Conservation (phyloP, 257 asterid genomes). For the Nemophila menziesii region DNA sequence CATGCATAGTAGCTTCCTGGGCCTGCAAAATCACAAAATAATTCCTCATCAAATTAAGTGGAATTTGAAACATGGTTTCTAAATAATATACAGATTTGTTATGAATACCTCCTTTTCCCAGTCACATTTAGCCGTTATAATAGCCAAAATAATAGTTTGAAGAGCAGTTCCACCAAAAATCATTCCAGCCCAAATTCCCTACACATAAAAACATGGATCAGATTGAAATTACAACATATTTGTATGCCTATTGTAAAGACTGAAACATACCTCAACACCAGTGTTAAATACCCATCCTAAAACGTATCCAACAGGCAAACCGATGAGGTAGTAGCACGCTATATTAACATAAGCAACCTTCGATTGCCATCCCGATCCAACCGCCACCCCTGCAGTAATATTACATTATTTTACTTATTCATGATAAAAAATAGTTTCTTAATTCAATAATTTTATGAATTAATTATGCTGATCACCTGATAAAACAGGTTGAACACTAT, state of each 20-base stretch:
- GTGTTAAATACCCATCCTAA: constrained; percentile 24
- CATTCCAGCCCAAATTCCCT: constrained; percentile 50
- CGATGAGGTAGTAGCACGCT: constrained; percentile 32
- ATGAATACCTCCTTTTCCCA: constrained; percentile 39
- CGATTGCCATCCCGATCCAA: constrained; percentile 48
- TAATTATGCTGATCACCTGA: constrained; percentile 28
- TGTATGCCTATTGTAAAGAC: neutral
- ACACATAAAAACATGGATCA: neutral
- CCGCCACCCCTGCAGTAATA: constrained; percentile 32
- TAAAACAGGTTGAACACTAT: constrained; percentile 47
- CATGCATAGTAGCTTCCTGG: constrained; percentile 5
- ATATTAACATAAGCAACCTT: constrained; percentile 36
- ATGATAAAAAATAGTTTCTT: no score
- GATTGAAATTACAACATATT: no score
- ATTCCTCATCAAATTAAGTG: neutral
- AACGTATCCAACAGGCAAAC: constrained; percentile 37
- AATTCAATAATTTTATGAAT: no score
- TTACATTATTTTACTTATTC: neutral
- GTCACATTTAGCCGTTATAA: constrained; percentile 23
- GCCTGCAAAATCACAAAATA: constrained; percentile 7
- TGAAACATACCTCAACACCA: constrained; percentile 27
- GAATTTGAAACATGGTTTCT: no score
- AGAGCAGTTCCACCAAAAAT: constrained; percentile 46
- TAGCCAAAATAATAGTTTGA: constrained; percentile 27
- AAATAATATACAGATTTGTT: neutral